phyloP scores from a whole-genome alignment of 2,329 filamentous ascomycete genomes.

The Botrytis galanthina region DNA sequence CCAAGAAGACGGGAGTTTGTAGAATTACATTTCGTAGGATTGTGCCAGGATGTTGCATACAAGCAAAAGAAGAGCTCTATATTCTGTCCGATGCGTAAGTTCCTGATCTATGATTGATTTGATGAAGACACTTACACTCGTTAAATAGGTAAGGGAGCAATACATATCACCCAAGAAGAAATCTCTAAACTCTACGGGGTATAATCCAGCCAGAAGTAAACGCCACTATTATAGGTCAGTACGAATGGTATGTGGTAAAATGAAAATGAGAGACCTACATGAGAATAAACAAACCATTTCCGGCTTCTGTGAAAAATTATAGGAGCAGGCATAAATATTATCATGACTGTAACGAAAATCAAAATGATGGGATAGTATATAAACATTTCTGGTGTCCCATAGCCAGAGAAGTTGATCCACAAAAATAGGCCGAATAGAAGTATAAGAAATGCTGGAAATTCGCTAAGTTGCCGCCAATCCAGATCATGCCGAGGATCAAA shows the following conservation, averaged over 20 bases:
- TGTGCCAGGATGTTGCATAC: conserved; percentile 74
- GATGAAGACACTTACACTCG: conserved; percentile 61
- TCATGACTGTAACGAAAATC: conserved; percentile 61
- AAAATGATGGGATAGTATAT: conserved; percentile 85
- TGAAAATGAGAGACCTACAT: conserved; percentile 54
- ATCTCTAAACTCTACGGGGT: conserved; percentile 93
- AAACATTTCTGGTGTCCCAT: conserved; percentile 66
- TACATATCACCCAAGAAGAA: conserved; percentile 98
- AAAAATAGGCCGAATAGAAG: conserved; percentile 76
- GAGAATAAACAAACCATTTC: conserved; percentile 85
- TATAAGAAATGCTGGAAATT: conserved; percentile 83
- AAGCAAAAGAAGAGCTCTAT: conserved; percentile 92
- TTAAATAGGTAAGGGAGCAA: conserved; percentile 88
- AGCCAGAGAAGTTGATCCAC: conserved; percentile 82
- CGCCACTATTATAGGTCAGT: conserved; percentile 63
- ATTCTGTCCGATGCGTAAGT: conserved; percentile 55
- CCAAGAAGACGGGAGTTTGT: conserved; percentile 78
- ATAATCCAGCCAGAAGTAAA: conserved; percentile 78
- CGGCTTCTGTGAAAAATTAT: conserved; percentile 74
- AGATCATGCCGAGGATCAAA: conserved; percentile 83
- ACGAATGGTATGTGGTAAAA: conserved; percentile 1
- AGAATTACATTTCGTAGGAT: conserved; percentile 79
- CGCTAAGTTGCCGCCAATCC: conserved; percentile 84
- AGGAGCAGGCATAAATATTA: conserved; percentile 75
- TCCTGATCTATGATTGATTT: neutral